These are phyloP conservation scores for Umbelopsis sp. DNA, from an alignment of 192 early-diverging fungal genomes.

Conservation along the genomic window DNA sequence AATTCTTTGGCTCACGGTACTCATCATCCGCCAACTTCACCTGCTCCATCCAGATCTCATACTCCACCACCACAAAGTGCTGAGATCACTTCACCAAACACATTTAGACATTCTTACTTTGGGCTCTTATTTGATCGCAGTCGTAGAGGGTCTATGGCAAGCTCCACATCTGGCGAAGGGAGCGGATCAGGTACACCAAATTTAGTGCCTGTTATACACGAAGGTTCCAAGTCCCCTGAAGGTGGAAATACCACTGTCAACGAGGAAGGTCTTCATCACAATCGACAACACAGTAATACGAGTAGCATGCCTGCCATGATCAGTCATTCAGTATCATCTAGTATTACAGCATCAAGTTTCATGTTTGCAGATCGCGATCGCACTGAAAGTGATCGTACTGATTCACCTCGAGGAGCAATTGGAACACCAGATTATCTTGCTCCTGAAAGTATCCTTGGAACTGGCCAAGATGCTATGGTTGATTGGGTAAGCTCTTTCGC, in stretches of 20 bases:
- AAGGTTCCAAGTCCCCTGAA: not conserved
- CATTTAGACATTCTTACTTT: constrained; percentile 39
- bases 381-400: constrained; percentile 34
- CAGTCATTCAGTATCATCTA: constrained; percentile 29
- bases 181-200: constrained; percentile 21
- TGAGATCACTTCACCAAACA: constrained; percentile 12
- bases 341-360: constrained; percentile 43
- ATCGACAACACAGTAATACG: constrained; percentile 33
- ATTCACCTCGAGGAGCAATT: constrained; percentile 36
- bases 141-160: constrained; percentile 49
- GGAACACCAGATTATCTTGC: constrained; percentile 92
- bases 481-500: constrained; percentile 71
- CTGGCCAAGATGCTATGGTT: constrained; percentile 81
- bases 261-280: not conserved
- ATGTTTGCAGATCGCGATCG: constrained; percentile 47
- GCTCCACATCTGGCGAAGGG: constrained; percentile 39
- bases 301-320: constrained; percentile 30
- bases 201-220: constrained; percentile 4
- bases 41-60: constrained; percentile 29
- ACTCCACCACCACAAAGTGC: constrained; percentile 37
- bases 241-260: not conserved
- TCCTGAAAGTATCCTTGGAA: constrained; percentile 83
- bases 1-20: constrained; percentile 9
- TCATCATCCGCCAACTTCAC: constrained; percentile 25
- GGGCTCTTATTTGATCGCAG: constrained; percentile 43